phyloP scores from a whole-genome alignment of 106 monocot genomes.

The Allium fistulosum region DNA sequence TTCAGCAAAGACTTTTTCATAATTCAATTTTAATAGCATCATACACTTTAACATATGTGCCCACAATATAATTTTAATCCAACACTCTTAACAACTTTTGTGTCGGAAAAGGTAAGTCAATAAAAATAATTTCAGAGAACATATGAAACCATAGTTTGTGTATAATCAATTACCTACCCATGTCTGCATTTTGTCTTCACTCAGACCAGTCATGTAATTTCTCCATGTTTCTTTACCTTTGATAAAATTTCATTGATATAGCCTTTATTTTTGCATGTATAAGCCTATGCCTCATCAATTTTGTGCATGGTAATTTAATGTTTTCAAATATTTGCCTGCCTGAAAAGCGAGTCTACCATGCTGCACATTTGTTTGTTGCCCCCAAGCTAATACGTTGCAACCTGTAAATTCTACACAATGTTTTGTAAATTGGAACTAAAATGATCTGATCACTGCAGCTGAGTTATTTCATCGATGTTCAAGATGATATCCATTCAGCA shows the following conservation, averaged over 20 bases:
- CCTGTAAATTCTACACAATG: not conserved
- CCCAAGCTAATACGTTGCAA: not conserved
- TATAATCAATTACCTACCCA: not conserved
- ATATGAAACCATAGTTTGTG: not conserved
- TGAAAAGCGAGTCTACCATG: conserved; percentile 72
- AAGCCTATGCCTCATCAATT: not conserved
- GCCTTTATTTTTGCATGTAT: not conserved
- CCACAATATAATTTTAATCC: too few relatives aligned
- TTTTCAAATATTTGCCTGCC: conserved; percentile 65
- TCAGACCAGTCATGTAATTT: not conserved
- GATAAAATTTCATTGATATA: not conserved
- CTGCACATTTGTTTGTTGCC: conserved; percentile 17
- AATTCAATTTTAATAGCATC: too few relatives aligned
- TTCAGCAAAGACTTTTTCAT: too few relatives aligned
- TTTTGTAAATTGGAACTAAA: too few relatives aligned
- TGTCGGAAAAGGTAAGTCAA: too few relatives aligned
- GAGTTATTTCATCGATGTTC: too few relatives aligned
- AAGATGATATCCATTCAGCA: too few relatives aligned
- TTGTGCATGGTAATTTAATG: conserved; percentile 52
- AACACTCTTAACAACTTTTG: too few relatives aligned
- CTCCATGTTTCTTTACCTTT: not conserved
- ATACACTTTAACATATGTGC: too few relatives aligned
- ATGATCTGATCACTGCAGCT: too few relatives aligned
- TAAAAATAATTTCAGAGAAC: too few relatives aligned
- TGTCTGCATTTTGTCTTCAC: not conserved